Evolutionary conservation across 345 rosid genomes (phyloP).

Genomic region (Syzygium aqueum): DNA sequence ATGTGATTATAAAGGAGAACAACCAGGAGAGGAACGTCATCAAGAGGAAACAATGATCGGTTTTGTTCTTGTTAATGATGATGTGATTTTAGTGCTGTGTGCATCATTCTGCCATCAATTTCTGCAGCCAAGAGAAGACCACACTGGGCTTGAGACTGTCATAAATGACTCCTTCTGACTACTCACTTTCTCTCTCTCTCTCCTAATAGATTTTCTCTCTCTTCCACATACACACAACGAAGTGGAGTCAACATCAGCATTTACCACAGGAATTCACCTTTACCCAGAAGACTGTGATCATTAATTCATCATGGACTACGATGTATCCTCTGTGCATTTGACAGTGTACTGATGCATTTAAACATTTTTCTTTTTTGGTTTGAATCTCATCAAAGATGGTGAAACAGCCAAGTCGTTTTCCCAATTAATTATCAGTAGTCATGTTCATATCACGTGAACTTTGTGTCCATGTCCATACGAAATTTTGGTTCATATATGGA

Average conservation of each 20-base stretch:
- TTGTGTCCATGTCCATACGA: not conserved
- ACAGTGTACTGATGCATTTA: not conserved
- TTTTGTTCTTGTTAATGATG: not conserved
- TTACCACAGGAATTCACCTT: constrained; percentile 25
- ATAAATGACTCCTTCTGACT: not conserved
- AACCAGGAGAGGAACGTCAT: not conserved
- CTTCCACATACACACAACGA: not conserved
- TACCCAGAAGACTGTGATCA: constrained; percentile 3
- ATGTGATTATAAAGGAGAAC: not conserved
- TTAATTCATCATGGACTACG: constrained; percentile 10
- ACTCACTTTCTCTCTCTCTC: not conserved
- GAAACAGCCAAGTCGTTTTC: not conserved
- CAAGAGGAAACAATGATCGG: not conserved
- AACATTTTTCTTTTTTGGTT: not conserved
- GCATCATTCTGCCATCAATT: constrained; percentile 31
- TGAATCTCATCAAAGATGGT: not conserved
- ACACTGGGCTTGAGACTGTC: constrained; percentile 2
- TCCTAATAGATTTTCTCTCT: not conserved
- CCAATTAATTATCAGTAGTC: not conserved
- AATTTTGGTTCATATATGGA: not conserved
- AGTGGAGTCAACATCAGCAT: constrained; percentile 40
- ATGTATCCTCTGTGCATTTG: constrained; percentile 6
- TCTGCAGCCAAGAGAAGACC: constrained; percentile 34
- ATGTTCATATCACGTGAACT: not conserved
- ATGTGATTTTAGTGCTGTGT: not conserved